phyloP scores from a whole-genome alignment of 1,284 basidiomycete genomes.

The Leccinum proliferum region DNA sequence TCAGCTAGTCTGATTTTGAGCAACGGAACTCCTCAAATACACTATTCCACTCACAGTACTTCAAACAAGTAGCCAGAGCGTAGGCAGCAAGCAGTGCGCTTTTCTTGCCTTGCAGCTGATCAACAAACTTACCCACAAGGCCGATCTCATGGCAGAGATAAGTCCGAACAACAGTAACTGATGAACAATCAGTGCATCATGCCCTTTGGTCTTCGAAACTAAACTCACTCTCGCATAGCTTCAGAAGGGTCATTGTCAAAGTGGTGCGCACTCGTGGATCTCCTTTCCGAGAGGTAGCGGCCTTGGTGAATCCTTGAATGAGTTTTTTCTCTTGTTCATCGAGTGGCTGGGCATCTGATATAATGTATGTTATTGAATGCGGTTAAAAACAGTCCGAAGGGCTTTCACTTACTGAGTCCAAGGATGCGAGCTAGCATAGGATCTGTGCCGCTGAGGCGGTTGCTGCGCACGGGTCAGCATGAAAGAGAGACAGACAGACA shows the following conservation, averaged over 20 bases:
- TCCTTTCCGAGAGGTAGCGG: background rate
- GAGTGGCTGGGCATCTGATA: constrained; percentile 8
- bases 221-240: background rate
- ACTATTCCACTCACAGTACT: constrained; percentile 6
- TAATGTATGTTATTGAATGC: background rate
- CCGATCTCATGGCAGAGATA: background rate
- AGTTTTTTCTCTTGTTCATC: background rate
- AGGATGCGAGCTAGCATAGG: constrained; percentile 12
- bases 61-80: constrained; percentile 12
- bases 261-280: constrained; percentile 14
- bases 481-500: background rate
- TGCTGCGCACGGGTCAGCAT: constrained; percentile 16
- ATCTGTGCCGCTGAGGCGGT: constrained; percentile 4
- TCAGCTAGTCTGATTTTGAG: constrained; percentile 10
- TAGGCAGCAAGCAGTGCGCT: constrained; percentile 13
- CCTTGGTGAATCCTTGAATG: constrained; percentile 11
- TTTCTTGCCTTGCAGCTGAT: constrained; percentile 11
- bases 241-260: constrained; percentile 18
- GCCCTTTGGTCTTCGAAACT: background rate
- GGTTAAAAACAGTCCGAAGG: too few species aligned
- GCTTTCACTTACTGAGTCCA: constrained; percentile 13
- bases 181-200: background rate
- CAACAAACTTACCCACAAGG: constrained; percentile 8
- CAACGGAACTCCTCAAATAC: too few species aligned
- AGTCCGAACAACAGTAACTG: constrained; percentile 3